Evolutionary conservation across 805 yeast species (phyloP).

Genomic region (Pichia pseudocactophila): DNA sequence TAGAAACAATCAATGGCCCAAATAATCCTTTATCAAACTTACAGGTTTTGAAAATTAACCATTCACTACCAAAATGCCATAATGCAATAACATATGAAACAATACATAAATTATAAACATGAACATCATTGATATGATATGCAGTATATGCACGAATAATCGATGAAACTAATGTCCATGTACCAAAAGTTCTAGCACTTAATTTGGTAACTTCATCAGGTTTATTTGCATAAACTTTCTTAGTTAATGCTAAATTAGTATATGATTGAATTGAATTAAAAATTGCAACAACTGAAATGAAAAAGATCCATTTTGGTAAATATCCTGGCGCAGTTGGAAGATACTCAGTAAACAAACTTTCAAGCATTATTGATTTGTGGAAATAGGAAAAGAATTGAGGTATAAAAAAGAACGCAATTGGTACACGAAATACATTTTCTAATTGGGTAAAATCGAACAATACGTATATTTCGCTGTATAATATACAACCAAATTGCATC

Average conservation of each 20-base stretch:
- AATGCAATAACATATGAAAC: constrained; percentile 79
- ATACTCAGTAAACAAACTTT: constrained; percentile 14
- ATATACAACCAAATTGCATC: too few species aligned
- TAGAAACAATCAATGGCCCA: constrained; percentile 82
- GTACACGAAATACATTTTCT: too few species aligned
- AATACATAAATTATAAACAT: constrained; percentile 68
- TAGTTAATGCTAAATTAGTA: constrained; percentile 58
- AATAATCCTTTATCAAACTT: constrained; percentile 78
- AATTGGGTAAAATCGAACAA: background rate
- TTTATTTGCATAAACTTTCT: constrained; percentile 62
- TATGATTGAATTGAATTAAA: constrained; percentile 89
- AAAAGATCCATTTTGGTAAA: constrained; percentile 70
- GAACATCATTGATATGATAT: constrained; percentile 56
- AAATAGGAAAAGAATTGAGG: background rate
- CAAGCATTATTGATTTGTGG: constrained; percentile 6
- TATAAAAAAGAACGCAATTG: too few species aligned
- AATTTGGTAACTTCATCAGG: constrained; percentile 52
- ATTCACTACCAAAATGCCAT: constrained; percentile 74
- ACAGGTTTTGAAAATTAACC: constrained; percentile 72
- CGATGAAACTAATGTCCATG: constrained; percentile 90
- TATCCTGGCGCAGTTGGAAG: constrained; percentile 43
- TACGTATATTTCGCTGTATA: too few species aligned
- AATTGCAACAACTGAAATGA: constrained; percentile 80
- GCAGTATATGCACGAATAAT: constrained; percentile 85
- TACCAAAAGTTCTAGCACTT: constrained; percentile 95